Conservation (phyloP, 2,329 filamentous ascomycete species). For the Epichloe typhina region DNA sequence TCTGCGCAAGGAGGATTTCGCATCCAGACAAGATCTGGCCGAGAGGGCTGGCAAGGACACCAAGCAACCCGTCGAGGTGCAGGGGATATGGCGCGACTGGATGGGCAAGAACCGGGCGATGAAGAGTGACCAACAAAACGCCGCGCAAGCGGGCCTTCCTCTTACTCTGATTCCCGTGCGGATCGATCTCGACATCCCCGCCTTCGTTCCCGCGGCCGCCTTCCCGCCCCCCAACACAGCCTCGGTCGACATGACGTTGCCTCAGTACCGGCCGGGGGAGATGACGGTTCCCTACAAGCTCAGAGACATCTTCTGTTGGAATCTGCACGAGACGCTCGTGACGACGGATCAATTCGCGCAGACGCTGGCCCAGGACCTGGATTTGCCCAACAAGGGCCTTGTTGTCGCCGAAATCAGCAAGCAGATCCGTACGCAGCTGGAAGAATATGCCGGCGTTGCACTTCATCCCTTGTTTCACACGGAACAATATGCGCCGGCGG, state of each 20-base stretch:
- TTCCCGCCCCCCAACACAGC: constrained; percentile 50
- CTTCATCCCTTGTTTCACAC: constrained; percentile 84
- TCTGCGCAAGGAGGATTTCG: constrained; percentile 60
- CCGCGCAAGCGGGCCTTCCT: constrained; percentile 61
- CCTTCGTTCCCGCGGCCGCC: constrained; percentile 55
- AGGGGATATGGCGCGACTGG: constrained; percentile 92
- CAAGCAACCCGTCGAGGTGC: constrained; percentile 62
- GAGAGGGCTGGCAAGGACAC: constrained; percentile 80
- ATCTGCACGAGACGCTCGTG: constrained; percentile 83
- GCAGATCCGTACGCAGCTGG: constrained; percentile 87
- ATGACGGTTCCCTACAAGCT: constrained; percentile 73
- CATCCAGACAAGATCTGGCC: constrained; percentile 46
- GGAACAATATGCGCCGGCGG: constrained; percentile 20
- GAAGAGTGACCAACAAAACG: constrained; percentile 46
- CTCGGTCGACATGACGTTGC: constrained; percentile 55
- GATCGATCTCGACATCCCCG: constrained; percentile 83
- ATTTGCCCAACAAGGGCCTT: constrained; percentile 61
- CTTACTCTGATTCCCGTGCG: constrained; percentile 89
- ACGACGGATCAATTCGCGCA: constrained; percentile 96
- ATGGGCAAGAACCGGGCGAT: constrained; percentile 58
- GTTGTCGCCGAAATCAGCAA: constrained; percentile 75
- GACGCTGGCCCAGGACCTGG: constrained; percentile 79
- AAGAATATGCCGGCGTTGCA: constrained; percentile 91
- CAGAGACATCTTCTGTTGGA: constrained; percentile 96
- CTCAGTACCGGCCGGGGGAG: constrained; percentile 70